Evolutionary conservation across 2,329 filamentous ascomycete genomes (phyloP), one percentile per base, ranked within the genome.

Genomic region (Aspergillus bombycis): DNA sequence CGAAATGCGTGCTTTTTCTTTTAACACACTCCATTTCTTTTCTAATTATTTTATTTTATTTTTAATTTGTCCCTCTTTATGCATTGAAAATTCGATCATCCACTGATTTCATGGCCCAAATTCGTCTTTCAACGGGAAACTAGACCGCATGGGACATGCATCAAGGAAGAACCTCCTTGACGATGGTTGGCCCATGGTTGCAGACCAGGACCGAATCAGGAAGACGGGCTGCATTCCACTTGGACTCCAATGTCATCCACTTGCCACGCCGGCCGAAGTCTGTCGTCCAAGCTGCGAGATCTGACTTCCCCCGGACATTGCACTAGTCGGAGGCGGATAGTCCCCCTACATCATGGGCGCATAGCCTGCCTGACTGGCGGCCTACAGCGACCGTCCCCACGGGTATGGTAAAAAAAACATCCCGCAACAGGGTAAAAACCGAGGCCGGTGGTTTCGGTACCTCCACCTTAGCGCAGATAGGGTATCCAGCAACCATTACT

Each of bases 351-450:
- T 58, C 61, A 58, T 53, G 21, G 46, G 26, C 32, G 48, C 34
- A 43, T 23, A 46, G 30, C 55, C 19, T 62, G 12, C 57, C 23
- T 64, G 21, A 56, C 52, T 62, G 56, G 60, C 38, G 46, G 61
- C 21, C 55, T 52, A 41, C 61, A 52, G 61, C n/a, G 26, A 63
- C 23, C 16, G 46, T 36, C 62, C 61, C 67, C 65, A 66, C 61
- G 60, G 50, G 30, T 34, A 11, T 38, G 52, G 48, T 46, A 21
- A 50, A 36, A 36, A 10, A 28, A 38, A 16, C 41, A 53, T 46
- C 26, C 70, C 65, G 68, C 71, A 71, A 70, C 66, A 65, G 70
- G 68, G 62, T 53, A 64, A 41, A 3, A 45, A 46, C 26, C 28
- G n/a, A 23, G 30, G 50, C 48, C 46, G 54, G 46, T 53, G 55